Evolutionary conservation across 75 land plant genomes (phyloP).

Genomic region (Sequoiadendron giganteum): DNA sequence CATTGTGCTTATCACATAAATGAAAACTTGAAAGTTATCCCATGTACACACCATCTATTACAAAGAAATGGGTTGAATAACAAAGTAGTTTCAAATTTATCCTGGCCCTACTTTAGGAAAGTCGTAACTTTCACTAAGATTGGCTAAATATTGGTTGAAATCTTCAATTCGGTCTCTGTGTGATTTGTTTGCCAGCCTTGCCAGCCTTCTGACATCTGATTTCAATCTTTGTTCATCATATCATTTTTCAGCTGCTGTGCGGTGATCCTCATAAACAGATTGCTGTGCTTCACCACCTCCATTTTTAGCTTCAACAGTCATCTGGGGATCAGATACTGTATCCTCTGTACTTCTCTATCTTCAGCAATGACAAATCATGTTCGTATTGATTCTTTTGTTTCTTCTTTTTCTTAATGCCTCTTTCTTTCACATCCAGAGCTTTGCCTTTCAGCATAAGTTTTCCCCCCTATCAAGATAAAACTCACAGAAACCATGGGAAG

Average conservation of each 20-base stretch:
- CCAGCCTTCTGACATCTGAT: conserved; percentile 58
- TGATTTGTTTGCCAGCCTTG: conserved; percentile 72
- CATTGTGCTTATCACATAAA: background rate
- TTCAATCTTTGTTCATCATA: conserved; percentile 74
- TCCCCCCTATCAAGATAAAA: conserved; percentile 61
- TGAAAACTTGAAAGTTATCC: background rate
- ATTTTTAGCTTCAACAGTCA: conserved; percentile 29
- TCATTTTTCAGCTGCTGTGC: conserved; percentile 85
- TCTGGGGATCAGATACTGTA: background rate
- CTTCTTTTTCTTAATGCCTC: conserved; percentile 75
- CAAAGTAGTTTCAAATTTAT: conserved; percentile 16
- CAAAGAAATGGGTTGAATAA: background rate
- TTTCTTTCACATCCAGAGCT: conserved; percentile 82
- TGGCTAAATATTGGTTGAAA: conserved; percentile 91
- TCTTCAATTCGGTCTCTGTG: conserved; percentile 87
- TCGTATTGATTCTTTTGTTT: conserved; percentile 50
- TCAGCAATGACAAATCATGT: background rate
- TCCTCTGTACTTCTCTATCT: background rate
- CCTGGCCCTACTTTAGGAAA: conserved; percentile 98
- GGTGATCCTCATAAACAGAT: conserved; percentile 46
- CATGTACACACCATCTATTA: background rate
- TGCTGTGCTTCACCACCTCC: conserved; percentile 32
- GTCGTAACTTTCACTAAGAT: conserved; percentile 94
- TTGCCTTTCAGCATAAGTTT: conserved; percentile 94
- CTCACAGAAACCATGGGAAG: too few species aligned